These are phyloP conservation scores for Scytalidium lignicola DNA, from an alignment of 2,329 filamentous ascomycete species.

Conservation along the genomic window DNA sequence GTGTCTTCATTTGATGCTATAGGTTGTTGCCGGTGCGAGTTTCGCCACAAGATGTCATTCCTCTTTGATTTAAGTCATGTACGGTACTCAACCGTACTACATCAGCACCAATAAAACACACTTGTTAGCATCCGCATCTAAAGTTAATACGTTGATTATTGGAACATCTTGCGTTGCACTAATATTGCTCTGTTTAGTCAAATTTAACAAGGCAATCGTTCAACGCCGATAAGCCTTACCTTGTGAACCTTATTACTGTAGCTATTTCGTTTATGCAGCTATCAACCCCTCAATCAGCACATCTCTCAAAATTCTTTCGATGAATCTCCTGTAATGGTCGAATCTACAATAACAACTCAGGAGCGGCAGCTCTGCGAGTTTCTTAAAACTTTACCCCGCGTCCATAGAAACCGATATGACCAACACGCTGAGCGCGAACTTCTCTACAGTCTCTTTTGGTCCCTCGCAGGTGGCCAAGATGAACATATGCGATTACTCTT, in stretches of 20 bases:
- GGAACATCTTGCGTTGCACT: too few relatives aligned
- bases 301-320: neutral
- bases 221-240: neutral
- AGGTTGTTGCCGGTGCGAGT: too few relatives aligned
- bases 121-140: too few relatives aligned
- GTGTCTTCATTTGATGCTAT: too few relatives aligned
- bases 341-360: constrained; percentile 49
- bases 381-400: constrained; percentile 70
- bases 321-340: neutral
- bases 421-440: constrained; percentile 67
- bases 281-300: neutral
- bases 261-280: neutral
- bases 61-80: too few relatives aligned
- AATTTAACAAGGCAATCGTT: neutral
- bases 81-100: too few relatives aligned
- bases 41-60: too few relatives aligned
- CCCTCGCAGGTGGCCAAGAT: constrained; percentile 68
- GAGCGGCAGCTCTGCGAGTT: constrained; percentile 82
- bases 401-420: constrained; percentile 71
- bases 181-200: too few relatives aligned
- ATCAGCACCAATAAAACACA: too few relatives aligned
- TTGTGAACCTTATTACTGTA: neutral
- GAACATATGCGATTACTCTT: constrained; percentile 79
- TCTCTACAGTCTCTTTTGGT: constrained; percentile 77
- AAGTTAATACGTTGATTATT: too few relatives aligned